Conservation (phyloP, 2,329 filamentous ascomycete genomes). For the Fusarium sp. region DNA sequence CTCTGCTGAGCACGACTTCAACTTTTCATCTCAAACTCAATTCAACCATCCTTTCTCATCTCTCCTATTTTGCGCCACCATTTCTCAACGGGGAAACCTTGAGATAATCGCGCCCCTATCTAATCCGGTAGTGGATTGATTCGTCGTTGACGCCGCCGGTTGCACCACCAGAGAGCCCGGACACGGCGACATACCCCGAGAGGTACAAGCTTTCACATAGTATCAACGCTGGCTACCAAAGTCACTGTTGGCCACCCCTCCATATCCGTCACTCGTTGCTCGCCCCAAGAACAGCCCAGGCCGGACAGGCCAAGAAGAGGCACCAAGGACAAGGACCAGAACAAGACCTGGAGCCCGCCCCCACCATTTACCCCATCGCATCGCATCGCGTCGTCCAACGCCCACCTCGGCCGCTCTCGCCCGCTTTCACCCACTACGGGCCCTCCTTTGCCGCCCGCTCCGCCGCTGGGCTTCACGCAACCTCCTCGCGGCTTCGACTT, state of each 20-base stretch:
- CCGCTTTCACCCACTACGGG: conserved; percentile 46
- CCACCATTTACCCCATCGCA: conserved; percentile 37
- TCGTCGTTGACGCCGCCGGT: conserved; percentile 29
- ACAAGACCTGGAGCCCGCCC: conserved; percentile 18
- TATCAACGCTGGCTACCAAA: conserved; percentile 12
- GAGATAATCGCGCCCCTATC: conserved; percentile 9
- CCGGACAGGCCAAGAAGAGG: conserved; percentile 5
- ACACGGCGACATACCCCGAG: conserved; percentile 27
- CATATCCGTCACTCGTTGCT: conserved; percentile 33
- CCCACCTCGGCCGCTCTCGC: conserved; percentile 46
- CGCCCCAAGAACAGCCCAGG: conserved; percentile 14
- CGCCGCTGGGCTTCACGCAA: conserved; percentile 48
- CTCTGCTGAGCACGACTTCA: conserved; percentile 9
- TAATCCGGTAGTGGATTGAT: conserved; percentile 22
- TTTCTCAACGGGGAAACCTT: conserved; percentile 8
- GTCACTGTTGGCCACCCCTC: conserved; percentile 33
- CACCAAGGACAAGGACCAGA: conserved; percentile 8
- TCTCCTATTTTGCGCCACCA: conserved; percentile 12
- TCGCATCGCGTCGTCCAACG: conserved; percentile 38
- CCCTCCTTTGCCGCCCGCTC: conserved; percentile 50
- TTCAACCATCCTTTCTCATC: conserved; percentile 8
- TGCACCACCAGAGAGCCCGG: conserved; percentile 31
- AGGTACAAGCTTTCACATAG: conserved; percentile 36
- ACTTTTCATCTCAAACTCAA: conserved; percentile 3
- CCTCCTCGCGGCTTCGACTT: conserved; percentile 34